Evolutionary conservation across 768 basidiomycete species (phyloP), one percentile per base, ranked within the genome.

Genomic region (Cyathus striatus): DNA sequence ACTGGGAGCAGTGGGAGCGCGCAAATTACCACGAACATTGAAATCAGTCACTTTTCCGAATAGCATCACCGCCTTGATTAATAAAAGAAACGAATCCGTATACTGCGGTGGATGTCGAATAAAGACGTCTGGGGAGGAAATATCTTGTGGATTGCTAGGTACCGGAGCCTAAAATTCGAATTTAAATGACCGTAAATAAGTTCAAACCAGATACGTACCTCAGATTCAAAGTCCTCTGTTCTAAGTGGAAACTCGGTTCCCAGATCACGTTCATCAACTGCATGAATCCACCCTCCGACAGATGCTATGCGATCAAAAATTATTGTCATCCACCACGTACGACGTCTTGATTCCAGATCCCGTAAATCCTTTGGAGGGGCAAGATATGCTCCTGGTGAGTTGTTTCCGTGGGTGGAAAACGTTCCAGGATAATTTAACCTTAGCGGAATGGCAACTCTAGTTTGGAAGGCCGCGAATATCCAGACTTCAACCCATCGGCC

Each of bases 291-390:
- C 14, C 90, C 89, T 33, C 87, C 88, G 20, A 83, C 78, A 26
- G 82, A 83, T 25, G 78, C 76, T 37, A 90, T 88, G 22, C 89
- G 83, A 60, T 92, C 89, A 58, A 91, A 90, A 36, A 90, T 64
- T 30, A 92, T 79, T 16, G 86, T 82, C 86, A 90, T 90, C 89
- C 89, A 92, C 90, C 90, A 92, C 4, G 88, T 85, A 41, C 90
- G 74, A 39, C 90, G 73, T 47, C 89, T 71, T 33, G 78, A 81
- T 63, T 92, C 89, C 43, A 90, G 62, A 49, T 91, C 90, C 16
- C 75, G 76, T 33, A 78, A 58, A 56, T 86, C 84, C 56, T 78
- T 86, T 0, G 89, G 89, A 12, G 89, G 86, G 3, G 83, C 79
- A 12, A 92, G 66, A 60, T 90, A 92, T 33, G 86, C 87, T 12